Evolutionary conservation across 1,284 basidiomycete genomes (phyloP), one percentile per base, ranked within the genome.

Genomic region (Ceratorhiza oryzae-sativae): DNA sequence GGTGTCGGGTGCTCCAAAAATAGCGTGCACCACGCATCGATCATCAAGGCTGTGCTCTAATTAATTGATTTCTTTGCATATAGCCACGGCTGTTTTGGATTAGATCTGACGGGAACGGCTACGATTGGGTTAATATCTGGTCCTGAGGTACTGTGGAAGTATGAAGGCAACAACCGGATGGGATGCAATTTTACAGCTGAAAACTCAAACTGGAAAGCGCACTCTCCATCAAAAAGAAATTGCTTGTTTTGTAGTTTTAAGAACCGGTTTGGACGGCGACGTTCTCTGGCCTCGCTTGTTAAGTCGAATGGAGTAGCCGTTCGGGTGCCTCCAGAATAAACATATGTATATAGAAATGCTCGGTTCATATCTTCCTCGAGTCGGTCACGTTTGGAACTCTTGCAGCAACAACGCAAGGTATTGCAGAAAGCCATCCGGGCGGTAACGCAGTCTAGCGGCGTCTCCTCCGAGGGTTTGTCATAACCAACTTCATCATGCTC

Each of bases 371-470:
- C 0, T 59, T 59, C 42, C 12, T 58, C 0, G 55, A 71, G 20
- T 23, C 59, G 20, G 10, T 71, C n/a, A 9, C 49, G 3, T 71
- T 71, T 23, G 67, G 67, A 3, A 20, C 67, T 6, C 42, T 71
- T 8, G 67, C 67, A 27, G 55, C 67, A 15, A 58, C 67, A 1
- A 71, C 67, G 9, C 53, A 39, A 59, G 67, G 67, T 59, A 51
- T n/a, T 18, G 3, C n/a, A n/a, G n/a, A 20, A 12, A 15, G 36
- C 12, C 9, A 30, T 45, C n/a, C 4, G 13, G 13, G 41, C 51
- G 8, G 20, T 6, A 9, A 8, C 1, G 8, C 2, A 13, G 3
- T 41, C 23, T 71, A 18, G 39, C 27, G 36, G 30, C n/a, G 3
- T 59, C 42, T n/a, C 25, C 10, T 2, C 36, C 36, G 6, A 39